A percentile compares a stretch with the other conserved stretches of the same genome.
These are phyloP conservation scores for Bruguiera gymnorhiza DNA, from an alignment of 345 rosid species.

Conservation along the genomic window DNA sequence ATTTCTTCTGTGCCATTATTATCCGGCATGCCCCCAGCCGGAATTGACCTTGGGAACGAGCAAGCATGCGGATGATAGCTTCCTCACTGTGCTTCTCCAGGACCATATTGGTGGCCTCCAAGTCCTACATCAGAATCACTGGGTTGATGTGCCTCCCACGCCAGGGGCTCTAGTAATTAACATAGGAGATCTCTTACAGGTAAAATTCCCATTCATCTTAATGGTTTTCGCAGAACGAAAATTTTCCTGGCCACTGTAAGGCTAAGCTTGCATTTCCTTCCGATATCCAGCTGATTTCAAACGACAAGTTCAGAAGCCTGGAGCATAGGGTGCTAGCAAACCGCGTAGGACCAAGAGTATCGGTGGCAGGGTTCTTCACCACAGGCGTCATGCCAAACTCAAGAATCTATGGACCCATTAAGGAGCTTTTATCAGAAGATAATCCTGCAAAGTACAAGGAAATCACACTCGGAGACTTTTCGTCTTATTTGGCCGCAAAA, in stretches of 20 bases:
- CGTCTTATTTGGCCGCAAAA: background rate
- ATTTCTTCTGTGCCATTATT: conserved; percentile 5
- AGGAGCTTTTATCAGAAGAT: conserved; percentile 16
- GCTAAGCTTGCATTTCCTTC: background rate
- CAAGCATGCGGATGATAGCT: conserved; percentile 15
- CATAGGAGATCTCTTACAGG: conserved; percentile 32
- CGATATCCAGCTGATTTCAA: conserved; percentile 20
- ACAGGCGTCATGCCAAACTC: conserved; percentile 1
- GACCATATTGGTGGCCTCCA: conserved; percentile 29
- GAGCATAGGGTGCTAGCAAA: conserved; percentile 24
- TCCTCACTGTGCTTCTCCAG: conserved; percentile 24
- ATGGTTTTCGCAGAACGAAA: background rate
- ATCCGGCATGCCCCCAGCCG: conserved; percentile 18
- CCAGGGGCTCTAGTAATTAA: conserved; percentile 21
- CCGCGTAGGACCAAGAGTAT: conserved; percentile 17
- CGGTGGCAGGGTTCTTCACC: conserved; percentile 20
- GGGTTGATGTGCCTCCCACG: conserved; percentile 19
- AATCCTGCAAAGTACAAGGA: conserved; percentile 15
- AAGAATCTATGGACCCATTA: conserved; percentile 19
- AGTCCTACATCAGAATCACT: conserved; percentile 17
- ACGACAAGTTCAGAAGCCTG: conserved; percentile 21
- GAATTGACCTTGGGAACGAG: conserved; percentile 12
- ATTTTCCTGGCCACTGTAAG: background rate
- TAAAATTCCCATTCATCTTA: background rate
- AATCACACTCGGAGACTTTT: conserved; percentile 2